Evolutionary conservation across 345 rosid species (phyloP).

Genomic region (Bruguiera sexangula): DNA sequence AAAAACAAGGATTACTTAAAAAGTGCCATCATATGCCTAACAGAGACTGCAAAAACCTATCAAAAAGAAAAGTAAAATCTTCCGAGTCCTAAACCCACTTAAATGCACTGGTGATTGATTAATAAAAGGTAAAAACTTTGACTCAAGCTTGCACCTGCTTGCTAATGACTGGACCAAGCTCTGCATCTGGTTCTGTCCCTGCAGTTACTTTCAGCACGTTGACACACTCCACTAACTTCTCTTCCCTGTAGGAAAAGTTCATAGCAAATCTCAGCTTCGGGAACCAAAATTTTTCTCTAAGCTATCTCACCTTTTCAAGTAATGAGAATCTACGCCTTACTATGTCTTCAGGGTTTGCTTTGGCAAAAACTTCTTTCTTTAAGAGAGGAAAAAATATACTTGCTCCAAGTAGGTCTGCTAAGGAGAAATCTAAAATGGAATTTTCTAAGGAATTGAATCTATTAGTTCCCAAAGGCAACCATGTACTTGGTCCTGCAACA

Average conservation of each 20-base stretch:
- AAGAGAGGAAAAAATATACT: too few relatives aligned
- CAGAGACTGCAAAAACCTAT: slow-evolving; percentile 10
- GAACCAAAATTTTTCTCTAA: background rate
- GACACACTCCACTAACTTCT: slow-evolving; percentile 47
- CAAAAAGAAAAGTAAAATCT: background rate
- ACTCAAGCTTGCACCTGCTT: slow-evolving; percentile 42
- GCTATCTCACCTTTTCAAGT: background rate
- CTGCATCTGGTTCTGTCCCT: slow-evolving; percentile 55
- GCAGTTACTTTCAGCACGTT: slow-evolving; percentile 46
- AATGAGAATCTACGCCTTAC: too few relatives aligned
- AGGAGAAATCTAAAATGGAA: too few relatives aligned
- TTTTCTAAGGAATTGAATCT: too few relatives aligned
- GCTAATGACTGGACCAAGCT: slow-evolving; percentile 63
- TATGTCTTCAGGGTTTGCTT: too few relatives aligned
- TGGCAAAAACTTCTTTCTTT: too few relatives aligned
- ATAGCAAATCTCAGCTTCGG: slow-evolving; percentile 4
- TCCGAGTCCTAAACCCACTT: too few relatives aligned
- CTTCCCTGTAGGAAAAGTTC: slow-evolving; percentile 46
- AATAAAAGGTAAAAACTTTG: background rate
- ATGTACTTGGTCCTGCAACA: too few relatives aligned
- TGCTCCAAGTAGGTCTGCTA: too few relatives aligned
- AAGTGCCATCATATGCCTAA: background rate
- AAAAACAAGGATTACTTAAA: background rate
- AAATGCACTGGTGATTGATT: background rate
- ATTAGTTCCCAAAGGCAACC: too few relatives aligned